Evolutionary conservation across 169 alveolate species (phyloP).

Genomic region (Plasmodium knowlesi): DNA sequence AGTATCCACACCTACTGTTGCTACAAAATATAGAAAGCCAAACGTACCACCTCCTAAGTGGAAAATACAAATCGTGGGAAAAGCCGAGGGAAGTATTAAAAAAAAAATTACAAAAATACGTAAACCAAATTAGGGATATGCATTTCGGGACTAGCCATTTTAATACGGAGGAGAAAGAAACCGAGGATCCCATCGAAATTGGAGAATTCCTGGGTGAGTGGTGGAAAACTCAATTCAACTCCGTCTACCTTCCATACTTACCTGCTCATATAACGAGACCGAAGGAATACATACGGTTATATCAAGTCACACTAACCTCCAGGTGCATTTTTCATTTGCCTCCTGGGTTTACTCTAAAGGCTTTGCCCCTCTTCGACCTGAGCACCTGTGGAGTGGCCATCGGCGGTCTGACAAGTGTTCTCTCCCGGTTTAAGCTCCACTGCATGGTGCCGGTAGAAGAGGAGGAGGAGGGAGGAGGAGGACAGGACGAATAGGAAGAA

Average conservation of each 20-base stretch:
- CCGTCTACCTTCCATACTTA: slow-evolving; percentile 79
- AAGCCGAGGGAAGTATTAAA: slow-evolving; percentile 79
- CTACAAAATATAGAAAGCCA: slow-evolving; percentile 71
- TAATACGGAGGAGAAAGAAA: neutral
- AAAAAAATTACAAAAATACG: slow-evolving; percentile 78
- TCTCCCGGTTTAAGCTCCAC: slow-evolving; percentile 42
- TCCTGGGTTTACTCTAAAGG: slow-evolving; percentile 63
- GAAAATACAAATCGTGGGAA: slow-evolving; percentile 81
- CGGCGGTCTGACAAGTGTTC: slow-evolving; percentile 38
- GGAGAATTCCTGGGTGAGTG: slow-evolving; percentile 84
- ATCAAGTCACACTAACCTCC: slow-evolving; percentile 41
- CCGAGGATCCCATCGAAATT: slow-evolving; percentile 75
- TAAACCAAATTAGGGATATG: slow-evolving; percentile 58
- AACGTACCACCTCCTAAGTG: slow-evolving; percentile 78
- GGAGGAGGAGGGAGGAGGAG: neutral
- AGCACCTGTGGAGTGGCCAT: slow-evolving; percentile 37
- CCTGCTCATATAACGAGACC: slow-evolving; percentile 83
- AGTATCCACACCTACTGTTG: slow-evolving; percentile 77
- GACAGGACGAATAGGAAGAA: neutral
- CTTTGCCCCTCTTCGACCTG: slow-evolving; percentile 62
- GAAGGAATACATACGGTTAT: slow-evolving; percentile 65
- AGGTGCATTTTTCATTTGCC: slow-evolving; percentile 73
- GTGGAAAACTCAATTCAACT: slow-evolving; percentile 81
- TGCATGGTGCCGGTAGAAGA: slow-evolving; percentile 47
- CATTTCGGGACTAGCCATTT: slow-evolving; percentile 21